Evolutionary conservation across 2,329 filamentous ascomycete genomes (phyloP).

Genomic region (Diplodia scrobiculata): DNA sequence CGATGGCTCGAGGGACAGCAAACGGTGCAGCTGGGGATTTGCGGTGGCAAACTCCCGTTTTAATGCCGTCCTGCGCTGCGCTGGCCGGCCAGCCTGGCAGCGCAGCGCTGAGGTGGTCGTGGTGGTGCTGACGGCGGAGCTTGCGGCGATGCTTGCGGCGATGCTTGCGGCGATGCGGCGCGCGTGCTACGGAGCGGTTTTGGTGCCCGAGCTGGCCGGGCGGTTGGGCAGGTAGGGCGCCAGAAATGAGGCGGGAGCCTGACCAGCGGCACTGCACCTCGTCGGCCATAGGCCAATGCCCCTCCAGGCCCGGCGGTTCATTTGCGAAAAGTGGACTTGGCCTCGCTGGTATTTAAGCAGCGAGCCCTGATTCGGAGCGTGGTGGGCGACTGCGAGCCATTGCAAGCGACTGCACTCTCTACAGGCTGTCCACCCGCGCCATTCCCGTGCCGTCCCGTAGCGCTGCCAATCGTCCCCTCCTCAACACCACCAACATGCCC

Average conservation of each 20-base stretch:
- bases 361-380: slow-evolving; percentile 27
- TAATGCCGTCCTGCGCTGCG: slow-evolving; percentile 6
- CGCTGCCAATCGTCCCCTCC: slow-evolving; percentile 13
- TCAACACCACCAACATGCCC: slow-evolving; percentile 14
- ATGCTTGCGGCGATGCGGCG: slow-evolving; percentile 5
- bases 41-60: slow-evolving; percentile 27
- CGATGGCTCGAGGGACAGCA: slow-evolving; percentile 7
- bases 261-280: not conserved
- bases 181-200: slow-evolving; percentile 13
- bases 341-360: slow-evolving; percentile 27
- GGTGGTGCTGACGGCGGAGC: slow-evolving; percentile 10
- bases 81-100: slow-evolving; percentile 23
- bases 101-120: slow-evolving; percentile 25
- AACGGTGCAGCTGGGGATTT: slow-evolving; percentile 25
- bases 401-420: slow-evolving; percentile 26
- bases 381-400: slow-evolving; percentile 24
- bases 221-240: slow-evolving; percentile 24
- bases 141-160: slow-evolving; percentile 9
- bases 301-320: slow-evolving; percentile 10
- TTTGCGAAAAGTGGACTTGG: slow-evolving; percentile 27
- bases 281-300: slow-evolving; percentile 2
- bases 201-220: slow-evolving; percentile 22
- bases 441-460: slow-evolving; percentile 1
- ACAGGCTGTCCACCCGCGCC: slow-evolving; percentile 21
- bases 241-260: slow-evolving; percentile 26